These are phyloP conservation scores for Dryadomyces quercivorus DNA, from an alignment of 2,329 filamentous ascomycete species.

Conservation along the genomic window DNA sequence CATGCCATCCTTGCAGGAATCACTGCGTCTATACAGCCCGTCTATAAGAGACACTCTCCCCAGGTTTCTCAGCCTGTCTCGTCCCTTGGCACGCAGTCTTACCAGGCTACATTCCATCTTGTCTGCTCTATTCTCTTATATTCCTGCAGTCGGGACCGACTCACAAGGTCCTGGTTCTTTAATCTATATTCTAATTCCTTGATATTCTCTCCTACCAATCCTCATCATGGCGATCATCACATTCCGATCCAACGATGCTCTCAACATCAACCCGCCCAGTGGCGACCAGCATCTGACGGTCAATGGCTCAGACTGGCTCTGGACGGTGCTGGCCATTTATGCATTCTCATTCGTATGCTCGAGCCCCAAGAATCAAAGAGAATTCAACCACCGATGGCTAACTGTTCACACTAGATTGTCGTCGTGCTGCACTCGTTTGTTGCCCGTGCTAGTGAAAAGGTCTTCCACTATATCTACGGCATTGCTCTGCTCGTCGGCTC, in stretches of 20 bases:
- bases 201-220: neutral
- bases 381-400: neutral
- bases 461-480: constrained; percentile 45
- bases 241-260: constrained; percentile 29
- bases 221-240: constrained; percentile 20
- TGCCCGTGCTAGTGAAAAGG: constrained; percentile 33
- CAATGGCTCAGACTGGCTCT: constrained; percentile 43
- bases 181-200: neutral
- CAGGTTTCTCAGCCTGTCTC: neutral
- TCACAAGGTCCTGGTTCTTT: neutral
- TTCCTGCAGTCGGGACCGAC: neutral
- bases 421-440: constrained; percentile 25
- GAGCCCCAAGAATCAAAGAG: neutral
- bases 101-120: neutral
- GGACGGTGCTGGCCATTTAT: constrained; percentile 37
- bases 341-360: constrained; percentile 29
- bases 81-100: neutral
- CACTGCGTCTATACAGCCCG: neutral
- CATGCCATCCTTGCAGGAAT: neutral
- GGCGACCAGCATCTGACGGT: constrained; percentile 27
- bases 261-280: constrained; percentile 31
- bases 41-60: neutral
- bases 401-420: constrained; percentile 19
- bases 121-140: neutral
- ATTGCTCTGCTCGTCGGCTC: constrained; percentile 35